These are phyloP conservation scores for Penicillium pulvis DNA, from an alignment of 495 filamentous ascomycete species.

Conservation along the genomic window DNA sequence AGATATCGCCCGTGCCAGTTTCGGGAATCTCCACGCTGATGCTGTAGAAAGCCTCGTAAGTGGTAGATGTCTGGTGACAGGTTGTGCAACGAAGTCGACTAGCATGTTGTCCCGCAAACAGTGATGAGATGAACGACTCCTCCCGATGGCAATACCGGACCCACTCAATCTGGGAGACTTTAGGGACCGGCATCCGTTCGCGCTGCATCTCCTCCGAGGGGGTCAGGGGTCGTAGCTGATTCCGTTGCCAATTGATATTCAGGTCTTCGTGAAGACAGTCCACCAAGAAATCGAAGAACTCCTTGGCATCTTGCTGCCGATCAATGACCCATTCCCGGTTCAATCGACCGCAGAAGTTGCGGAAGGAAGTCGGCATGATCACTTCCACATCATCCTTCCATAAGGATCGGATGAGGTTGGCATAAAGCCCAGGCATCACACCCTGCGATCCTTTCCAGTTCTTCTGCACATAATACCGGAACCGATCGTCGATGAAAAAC, in stretches of 20 bases:
- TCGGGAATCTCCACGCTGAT: slow-evolving; percentile 68
- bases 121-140: slow-evolving; percentile 63
- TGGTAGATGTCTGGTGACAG: slow-evolving; percentile 68
- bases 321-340: slow-evolving; percentile 62
- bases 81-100: slow-evolving; percentile 64
- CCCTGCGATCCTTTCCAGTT: slow-evolving; percentile 76
- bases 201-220: slow-evolving; percentile 62
- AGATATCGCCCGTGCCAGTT: slow-evolving; percentile 52
- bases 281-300: slow-evolving; percentile 73
- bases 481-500: slow-evolving; percentile 64
- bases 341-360: slow-evolving; percentile 58
- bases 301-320: slow-evolving; percentile 76
- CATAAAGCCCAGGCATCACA: slow-evolving; percentile 73
- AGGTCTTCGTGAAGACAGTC: slow-evolving; percentile 76
- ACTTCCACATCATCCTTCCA: slow-evolving; percentile 71
- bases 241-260: slow-evolving; percentile 64
- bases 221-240: slow-evolving; percentile 59
- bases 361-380: slow-evolving; percentile 54
- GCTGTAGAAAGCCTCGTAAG: slow-evolving; percentile 71
- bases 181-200: slow-evolving; percentile 60
- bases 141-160: slow-evolving; percentile 68
- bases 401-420: slow-evolving; percentile 72
- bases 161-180: slow-evolving; percentile 69
- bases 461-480: slow-evolving; percentile 58
- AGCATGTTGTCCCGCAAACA: slow-evolving; percentile 72